Conservation (phyloP, 176 grass and related monocot genomes). For the Chloris gayana region DNA sequence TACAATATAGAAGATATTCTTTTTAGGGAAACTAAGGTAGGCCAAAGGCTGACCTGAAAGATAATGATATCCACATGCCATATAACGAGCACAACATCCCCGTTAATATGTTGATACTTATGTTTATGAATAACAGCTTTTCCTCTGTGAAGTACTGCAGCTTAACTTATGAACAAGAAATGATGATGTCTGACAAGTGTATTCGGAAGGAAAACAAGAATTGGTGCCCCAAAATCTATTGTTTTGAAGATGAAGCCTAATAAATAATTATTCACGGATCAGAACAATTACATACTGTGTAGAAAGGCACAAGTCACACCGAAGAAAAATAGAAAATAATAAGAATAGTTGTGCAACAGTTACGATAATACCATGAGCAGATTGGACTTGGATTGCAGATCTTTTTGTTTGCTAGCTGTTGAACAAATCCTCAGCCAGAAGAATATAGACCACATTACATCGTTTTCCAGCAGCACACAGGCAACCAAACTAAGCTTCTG, state of each 20-base stretch:
- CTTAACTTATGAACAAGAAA: neutral
- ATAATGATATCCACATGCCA: neutral
- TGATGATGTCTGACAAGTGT: slow-evolving; percentile 11
- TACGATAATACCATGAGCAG: neutral
- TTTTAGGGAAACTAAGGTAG: too few species aligned
- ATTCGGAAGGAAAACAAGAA: neutral
- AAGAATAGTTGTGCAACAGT: neutral
- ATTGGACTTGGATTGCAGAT: neutral
- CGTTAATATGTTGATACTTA: neutral
- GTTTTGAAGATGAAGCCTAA: neutral
- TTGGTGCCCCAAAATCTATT: neutral
- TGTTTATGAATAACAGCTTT: neutral
- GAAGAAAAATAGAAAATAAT: neutral
- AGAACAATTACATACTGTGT: neutral
- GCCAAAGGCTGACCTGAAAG: too few species aligned
- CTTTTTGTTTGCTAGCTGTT: neutral
- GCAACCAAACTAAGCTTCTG: neutral
- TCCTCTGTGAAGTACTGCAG: neutral
- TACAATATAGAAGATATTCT: neutral
- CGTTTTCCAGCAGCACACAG: neutral
- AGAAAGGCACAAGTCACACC: neutral
- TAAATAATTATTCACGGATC: neutral
- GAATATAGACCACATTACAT: neutral
- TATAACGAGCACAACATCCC: neutral
- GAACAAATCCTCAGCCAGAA: neutral